Percentiles rank a stretch among this genome's conserved stretches.
phyloP scores from a whole-genome alignment of 495 filamentous ascomycete species.

The Daldinia concentrica region DNA sequence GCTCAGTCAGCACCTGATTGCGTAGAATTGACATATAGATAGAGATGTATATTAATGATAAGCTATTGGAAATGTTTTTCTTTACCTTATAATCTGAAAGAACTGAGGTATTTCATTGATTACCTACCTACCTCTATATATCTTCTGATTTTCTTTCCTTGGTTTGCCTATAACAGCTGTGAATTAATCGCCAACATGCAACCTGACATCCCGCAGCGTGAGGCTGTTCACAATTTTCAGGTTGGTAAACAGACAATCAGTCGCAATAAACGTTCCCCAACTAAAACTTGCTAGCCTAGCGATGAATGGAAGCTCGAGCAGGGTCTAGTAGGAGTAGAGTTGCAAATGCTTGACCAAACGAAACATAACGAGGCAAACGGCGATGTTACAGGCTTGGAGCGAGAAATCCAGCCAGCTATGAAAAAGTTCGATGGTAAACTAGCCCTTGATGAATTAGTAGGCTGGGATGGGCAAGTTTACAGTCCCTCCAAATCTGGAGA shows the following conservation, averaged over 20 bases:
- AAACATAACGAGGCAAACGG: constrained; percentile 43
- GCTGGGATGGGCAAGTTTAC: constrained; percentile 48
- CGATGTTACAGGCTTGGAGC: constrained; percentile 48
- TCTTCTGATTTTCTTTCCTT: background rate
- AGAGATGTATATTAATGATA: background rate
- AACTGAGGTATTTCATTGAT: background rate
- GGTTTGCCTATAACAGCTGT: background rate
- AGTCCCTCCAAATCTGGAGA: background rate
- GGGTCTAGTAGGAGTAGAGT: constrained; percentile 55
- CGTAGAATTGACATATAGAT: background rate
- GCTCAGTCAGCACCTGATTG: constrained; percentile 3
- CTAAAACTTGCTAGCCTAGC: constrained; percentile 45
- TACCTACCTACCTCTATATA: background rate
- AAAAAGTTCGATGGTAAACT: constrained; percentile 21
- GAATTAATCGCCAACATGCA: constrained; percentile 29
- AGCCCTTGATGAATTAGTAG: constrained; percentile 39
- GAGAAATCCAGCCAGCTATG: constrained; percentile 42
- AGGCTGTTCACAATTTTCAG: constrained; percentile 27
- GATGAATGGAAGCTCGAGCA: constrained; percentile 67
- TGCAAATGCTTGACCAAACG: constrained; percentile 60
- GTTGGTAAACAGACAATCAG: constrained; percentile 11
- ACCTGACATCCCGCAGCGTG: constrained; percentile 32
- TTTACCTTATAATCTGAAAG: too few relatives aligned
- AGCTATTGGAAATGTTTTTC: background rate
- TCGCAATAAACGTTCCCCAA: constrained; percentile 18